phyloP scores from a whole-genome alignment of 2,329 filamentous ascomycete species.

The Penicillium sp. region DNA sequence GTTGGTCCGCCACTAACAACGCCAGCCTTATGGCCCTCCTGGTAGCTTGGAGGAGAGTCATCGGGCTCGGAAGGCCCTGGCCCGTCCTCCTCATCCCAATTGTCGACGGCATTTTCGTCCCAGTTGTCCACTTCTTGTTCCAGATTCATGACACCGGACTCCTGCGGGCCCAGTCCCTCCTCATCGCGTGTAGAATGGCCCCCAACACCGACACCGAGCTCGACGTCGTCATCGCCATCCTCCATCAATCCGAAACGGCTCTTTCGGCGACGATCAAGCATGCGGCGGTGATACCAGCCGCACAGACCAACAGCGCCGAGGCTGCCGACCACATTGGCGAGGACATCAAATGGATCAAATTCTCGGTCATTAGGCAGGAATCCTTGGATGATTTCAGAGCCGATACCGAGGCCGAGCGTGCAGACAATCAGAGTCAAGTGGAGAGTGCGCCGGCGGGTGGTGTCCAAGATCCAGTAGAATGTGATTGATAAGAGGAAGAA shows the following conservation, averaged over 20 bases:
- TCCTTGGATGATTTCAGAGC: conserved; percentile 57
- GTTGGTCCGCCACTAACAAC: conserved; percentile 1
- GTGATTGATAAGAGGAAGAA: conserved; percentile 81
- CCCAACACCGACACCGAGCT: conserved; percentile 58
- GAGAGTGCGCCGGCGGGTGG: conserved; percentile 76
- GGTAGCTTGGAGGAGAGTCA: conserved; percentile 18
- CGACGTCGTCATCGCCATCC: conserved; percentile 60
- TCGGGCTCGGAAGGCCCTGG: conserved; percentile 26
- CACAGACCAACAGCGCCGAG: conserved; percentile 69
- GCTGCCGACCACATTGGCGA: conserved; percentile 82
- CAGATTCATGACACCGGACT: conserved; percentile 64
- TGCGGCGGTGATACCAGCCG: conserved; percentile 90
- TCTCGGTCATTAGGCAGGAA: conserved; percentile 70
- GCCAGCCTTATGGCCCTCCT: conserved; percentile 10
- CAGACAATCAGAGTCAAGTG: conserved; percentile 80
- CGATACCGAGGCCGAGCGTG: conserved; percentile 59
- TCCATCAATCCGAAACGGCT: conserved; percentile 70
- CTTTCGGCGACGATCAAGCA: conserved; percentile 81
- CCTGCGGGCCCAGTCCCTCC: conserved; percentile 51
- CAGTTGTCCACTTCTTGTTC: conserved; percentile 89
- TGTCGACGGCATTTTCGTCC: conserved; percentile 77
- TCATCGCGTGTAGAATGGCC: conserved; percentile 47
- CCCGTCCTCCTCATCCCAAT: conserved; percentile 61
- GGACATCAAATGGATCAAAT: conserved; percentile 79
- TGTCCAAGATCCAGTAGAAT: conserved; percentile 98